These are phyloP conservation scores for Paramecium bursaria DNA, from an alignment of 73 alveolate species.

Conservation along the genomic window DNA sequence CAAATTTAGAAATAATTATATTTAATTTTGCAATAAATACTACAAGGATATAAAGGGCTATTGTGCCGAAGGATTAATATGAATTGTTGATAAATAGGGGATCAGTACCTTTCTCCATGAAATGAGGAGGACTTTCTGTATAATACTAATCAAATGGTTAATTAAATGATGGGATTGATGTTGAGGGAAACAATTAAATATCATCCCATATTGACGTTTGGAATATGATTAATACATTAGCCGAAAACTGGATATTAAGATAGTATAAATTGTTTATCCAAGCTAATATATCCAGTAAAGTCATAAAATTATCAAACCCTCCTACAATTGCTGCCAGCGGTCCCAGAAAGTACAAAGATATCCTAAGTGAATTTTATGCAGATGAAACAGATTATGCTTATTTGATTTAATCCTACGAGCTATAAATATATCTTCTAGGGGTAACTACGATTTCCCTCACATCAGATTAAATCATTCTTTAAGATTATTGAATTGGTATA, in stretches of 20 bases:
- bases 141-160: slow-evolving; percentile 19
- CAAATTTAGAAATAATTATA: background rate
- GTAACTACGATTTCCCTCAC: slow-evolving; percentile 18
- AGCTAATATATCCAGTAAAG: background rate
- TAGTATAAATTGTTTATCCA: slow-evolving; percentile 19
- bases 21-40: background rate
- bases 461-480: slow-evolving; percentile 17
- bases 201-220: background rate
- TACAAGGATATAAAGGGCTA: background rate
- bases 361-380: background rate
- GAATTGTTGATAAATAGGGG: slow-evolving; percentile 31
- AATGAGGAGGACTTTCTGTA: slow-evolving; percentile 1
- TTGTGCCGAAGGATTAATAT: background rate
- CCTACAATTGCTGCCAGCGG: slow-evolving; percentile 21
- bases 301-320: background rate
- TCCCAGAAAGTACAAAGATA: slow-evolving; percentile 7
- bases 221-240: background rate
- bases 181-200: background rate
- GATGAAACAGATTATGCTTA: slow-evolving; percentile 9
- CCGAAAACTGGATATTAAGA: slow-evolving; percentile 9
- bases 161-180: background rate
- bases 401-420: background rate
- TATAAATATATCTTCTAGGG: slow-evolving; percentile 19
- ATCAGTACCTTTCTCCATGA: slow-evolving; percentile 19
- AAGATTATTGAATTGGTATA: background rate